Percentiles rank a stretch among this genome's conserved stretches.
Evolutionary conservation across 441 rosid genomes (phyloP).

Genomic region (Populus hybrid): DNA sequence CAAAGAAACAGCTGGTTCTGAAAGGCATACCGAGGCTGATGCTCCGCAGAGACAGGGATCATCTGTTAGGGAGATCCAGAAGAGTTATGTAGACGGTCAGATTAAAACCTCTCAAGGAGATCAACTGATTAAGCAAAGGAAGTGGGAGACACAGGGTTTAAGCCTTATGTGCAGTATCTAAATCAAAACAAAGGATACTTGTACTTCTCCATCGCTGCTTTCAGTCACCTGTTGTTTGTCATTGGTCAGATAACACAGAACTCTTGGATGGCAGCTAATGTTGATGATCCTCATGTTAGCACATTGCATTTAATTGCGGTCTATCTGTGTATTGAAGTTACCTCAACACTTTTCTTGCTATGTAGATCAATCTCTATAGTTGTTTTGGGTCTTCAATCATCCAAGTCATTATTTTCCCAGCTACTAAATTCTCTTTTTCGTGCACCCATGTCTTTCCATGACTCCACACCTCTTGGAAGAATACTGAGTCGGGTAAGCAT

Average conservation of each 20-base stretch:
- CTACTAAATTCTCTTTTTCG: constrained; percentile 83
- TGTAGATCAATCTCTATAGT: constrained; percentile 53
- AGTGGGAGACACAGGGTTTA: constrained; percentile 74
- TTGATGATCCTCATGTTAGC: constrained; percentile 71
- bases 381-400: constrained; percentile 58
- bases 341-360: constrained; percentile 45
- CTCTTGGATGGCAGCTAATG: constrained; percentile 94
- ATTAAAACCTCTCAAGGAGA: constrained; percentile 44
- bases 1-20: constrained; percentile 16
- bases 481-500: constrained; percentile 81
- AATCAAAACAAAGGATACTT: constrained; percentile 76
- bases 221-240: constrained; percentile 52
- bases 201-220: constrained; percentile 46
- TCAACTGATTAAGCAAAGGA: constrained; percentile 80
- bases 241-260: constrained; percentile 69
- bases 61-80: constrained; percentile 53
- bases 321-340: constrained; percentile 61
- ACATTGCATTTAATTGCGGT: constrained; percentile 57
- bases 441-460: constrained; percentile 93
- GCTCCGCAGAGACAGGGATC: constrained; percentile 26
- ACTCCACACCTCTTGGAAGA: constrained; percentile 95
- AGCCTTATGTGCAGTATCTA: constrained; percentile 72
- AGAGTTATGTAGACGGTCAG: constrained; percentile 38
- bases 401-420: constrained; percentile 73
- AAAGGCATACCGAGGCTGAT: constrained; percentile 43